phyloP scores from a whole-genome alignment of 441 rosid genomes.

The Arabidopsis hybrid region DNA sequence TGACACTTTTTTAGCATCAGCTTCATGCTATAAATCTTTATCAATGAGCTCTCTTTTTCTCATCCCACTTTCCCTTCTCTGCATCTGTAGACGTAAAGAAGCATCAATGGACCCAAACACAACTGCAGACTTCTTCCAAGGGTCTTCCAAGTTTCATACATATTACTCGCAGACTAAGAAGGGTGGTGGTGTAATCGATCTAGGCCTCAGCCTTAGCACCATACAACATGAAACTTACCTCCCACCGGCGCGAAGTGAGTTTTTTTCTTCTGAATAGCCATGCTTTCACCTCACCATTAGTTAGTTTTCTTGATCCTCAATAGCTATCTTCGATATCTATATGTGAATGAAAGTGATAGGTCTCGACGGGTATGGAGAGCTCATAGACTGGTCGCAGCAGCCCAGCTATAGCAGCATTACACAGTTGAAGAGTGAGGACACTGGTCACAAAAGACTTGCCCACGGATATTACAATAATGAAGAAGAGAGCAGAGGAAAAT shows the following conservation, averaged over 20 bases:
- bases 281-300: constrained; percentile 6
- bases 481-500: constrained; percentile 61
- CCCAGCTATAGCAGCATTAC: constrained; percentile 28
- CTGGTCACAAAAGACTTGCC: constrained; percentile 33
- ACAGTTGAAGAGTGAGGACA: constrained; percentile 42
- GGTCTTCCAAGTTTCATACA: constrained; percentile 50
- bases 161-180: constrained; percentile 52
- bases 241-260: constrained; percentile 57
- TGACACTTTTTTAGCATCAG: constrained; percentile 29
- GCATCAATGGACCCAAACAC: constrained; percentile 45
- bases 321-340: constrained; percentile 10
- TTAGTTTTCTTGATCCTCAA: background rate
- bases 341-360: constrained; percentile 7
- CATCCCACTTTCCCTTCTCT: constrained; percentile 30
- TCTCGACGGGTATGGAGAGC: background rate
- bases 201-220: constrained; percentile 73
- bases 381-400: constrained; percentile 19
- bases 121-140: constrained; percentile 52
- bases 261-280: too few species aligned
- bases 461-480: constrained; percentile 49
- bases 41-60: constrained; percentile 14
- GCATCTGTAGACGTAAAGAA: constrained; percentile 13
- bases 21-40: constrained; percentile 39
- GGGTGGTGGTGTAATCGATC: constrained; percentile 57
- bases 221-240: constrained; percentile 56